Conservation (phyloP, 129 eudicot genomes). For the Chrysanthemum makinoi region DNA sequence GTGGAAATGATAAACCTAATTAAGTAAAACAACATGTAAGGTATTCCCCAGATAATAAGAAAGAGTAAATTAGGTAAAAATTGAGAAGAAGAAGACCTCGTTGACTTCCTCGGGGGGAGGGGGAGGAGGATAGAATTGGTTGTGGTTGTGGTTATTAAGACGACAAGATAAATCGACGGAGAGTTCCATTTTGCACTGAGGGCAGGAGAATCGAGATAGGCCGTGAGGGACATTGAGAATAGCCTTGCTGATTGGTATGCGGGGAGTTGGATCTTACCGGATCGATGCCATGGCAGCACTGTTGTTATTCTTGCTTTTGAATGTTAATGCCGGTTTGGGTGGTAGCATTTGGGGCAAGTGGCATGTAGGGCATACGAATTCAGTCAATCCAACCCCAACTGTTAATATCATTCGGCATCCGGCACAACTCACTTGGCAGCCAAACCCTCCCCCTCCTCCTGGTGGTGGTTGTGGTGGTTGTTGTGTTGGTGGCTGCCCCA, state of each 20-base stretch:
- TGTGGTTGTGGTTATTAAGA: too few species aligned
- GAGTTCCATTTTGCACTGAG: constrained; percentile 79
- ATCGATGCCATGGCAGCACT: constrained; percentile 90
- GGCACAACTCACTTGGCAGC: constrained; percentile 94
- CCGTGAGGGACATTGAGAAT: constrained; percentile 95
- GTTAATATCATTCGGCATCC: constrained; percentile 84
- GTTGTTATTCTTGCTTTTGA: constrained; percentile 7
- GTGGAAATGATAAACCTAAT: too few species aligned
- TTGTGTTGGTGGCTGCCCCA: too few species aligned
- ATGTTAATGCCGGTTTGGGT: constrained; percentile 56
- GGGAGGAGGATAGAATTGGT: constrained; percentile 1
- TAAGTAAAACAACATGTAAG: too few species aligned
- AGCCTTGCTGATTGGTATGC: constrained; percentile 88
- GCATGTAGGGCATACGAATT: constrained; percentile 89
- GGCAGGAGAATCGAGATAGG: constrained; percentile 71
- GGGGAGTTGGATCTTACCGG: constrained; percentile 96
- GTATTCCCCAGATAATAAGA: too few species aligned
- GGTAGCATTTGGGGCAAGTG: constrained; percentile 96
- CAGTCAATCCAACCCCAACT: constrained; percentile 70
- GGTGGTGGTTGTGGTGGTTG: background rate
- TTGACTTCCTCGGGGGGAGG: accelerated
- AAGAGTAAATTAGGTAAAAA: too few species aligned
- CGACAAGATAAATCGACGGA: constrained; percentile 73
- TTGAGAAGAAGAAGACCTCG: too few species aligned
- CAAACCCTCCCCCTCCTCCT: constrained; percentile 4